phyloP scores from a whole-genome alignment of 116 monocot genomes.

The Posidonia oceanica region DNA sequence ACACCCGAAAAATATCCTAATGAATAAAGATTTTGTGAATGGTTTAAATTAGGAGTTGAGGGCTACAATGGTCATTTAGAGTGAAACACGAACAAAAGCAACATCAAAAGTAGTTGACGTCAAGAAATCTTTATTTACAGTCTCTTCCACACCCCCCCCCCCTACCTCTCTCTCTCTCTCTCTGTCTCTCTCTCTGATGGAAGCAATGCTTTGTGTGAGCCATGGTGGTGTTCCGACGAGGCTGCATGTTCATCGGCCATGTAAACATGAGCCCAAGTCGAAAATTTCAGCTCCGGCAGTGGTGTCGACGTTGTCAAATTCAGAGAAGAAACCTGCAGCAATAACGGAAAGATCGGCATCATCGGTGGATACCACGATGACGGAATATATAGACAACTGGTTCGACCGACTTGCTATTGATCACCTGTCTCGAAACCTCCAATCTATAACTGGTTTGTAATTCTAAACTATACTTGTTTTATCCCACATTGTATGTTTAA shows the following conservation, averaged over 20 bases:
- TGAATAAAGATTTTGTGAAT: no score
- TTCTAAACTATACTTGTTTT: not conserved
- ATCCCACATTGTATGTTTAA: not conserved
- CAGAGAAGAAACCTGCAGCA: not conserved
- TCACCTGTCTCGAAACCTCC: slow-evolving; percentile 17
- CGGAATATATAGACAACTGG: slow-evolving; percentile 24
- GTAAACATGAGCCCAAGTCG: not conserved
- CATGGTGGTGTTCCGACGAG: not conserved
- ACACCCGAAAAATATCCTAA: no score
- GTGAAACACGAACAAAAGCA: no score
- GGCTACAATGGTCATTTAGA: no score
- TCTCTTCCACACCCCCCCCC: not conserved
- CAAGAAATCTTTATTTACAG: no score
- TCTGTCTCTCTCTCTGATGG: not conserved
- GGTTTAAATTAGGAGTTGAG: no score
- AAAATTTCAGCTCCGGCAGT: not conserved
- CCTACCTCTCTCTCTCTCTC: not conserved
- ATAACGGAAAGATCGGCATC: not conserved
- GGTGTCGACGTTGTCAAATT: not conserved
- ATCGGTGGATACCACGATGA: not conserved
- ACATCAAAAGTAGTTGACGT: no score
- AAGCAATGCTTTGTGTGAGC: not conserved
- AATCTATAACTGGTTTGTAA: slow-evolving; percentile 10
- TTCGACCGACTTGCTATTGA: slow-evolving; percentile 20
- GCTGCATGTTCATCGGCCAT: not conserved